A percentile compares a stretch with the other conserved stretches of the same genome.
phyloP scores from a whole-genome alignment of 2,329 filamentous ascomycete genomes.

The Plenodomus biglobosus region DNA sequence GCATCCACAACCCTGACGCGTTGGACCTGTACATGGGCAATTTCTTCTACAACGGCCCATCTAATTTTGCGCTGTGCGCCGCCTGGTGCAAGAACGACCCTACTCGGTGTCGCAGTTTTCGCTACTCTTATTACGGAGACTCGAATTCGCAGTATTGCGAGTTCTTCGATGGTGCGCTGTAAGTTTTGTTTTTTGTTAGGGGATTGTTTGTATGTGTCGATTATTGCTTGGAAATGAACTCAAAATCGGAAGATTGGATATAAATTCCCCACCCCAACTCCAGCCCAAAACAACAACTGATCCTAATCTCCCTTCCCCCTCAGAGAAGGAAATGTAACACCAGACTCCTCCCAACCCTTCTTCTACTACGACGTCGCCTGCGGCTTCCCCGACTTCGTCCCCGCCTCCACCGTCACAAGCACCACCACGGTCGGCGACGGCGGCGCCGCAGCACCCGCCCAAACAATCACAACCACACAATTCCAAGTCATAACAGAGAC shows the following conservation, averaged over 20 bases:
- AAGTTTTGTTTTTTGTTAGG: slow-evolving; percentile 4
- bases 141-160: slow-evolving; percentile 26
- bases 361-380: slow-evolving; percentile 25
- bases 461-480: not conserved
- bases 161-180: slow-evolving; percentile 21
- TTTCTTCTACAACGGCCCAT: slow-evolving; percentile 24
- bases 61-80: slow-evolving; percentile 21
- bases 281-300: no score
- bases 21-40: slow-evolving; percentile 25
- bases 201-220: no score
- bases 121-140: slow-evolving; percentile 22
- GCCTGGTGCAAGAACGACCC: slow-evolving; percentile 21
- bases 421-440: not conserved
- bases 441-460: not conserved
- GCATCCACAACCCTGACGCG: slow-evolving; percentile 10
- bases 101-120: slow-evolving; percentile 17
- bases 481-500: not conserved
- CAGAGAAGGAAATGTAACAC: slow-evolving; percentile 16
- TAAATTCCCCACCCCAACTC: no score
- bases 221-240: no score
- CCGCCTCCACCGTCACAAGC: not conserved
- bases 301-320: no score
- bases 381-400: slow-evolving; percentile 13
- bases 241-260: no score
- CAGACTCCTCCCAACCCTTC: slow-evolving; percentile 13